phyloP scores from a whole-genome alignment of 176 grass and related monocot genomes.

The Musa troglodytarum region DNA sequence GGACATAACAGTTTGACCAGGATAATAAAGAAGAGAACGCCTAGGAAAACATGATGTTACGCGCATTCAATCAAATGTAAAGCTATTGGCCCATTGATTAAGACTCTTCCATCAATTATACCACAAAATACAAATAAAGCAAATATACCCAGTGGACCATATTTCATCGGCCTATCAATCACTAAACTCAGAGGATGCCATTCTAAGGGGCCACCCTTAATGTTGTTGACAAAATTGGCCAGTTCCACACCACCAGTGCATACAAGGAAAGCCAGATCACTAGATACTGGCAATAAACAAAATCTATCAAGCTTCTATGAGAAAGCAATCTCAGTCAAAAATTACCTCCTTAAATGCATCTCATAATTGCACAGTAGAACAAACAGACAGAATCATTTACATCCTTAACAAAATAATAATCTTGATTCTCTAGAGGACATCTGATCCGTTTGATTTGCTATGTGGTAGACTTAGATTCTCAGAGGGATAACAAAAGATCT shows the following conservation, averaged over 20 bases:
- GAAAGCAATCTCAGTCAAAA: background rate
- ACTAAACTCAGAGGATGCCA: background rate
- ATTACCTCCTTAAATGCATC: background rate
- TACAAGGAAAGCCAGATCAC: background rate
- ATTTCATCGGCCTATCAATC: background rate
- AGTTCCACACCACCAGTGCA: background rate
- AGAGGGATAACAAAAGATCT: background rate
- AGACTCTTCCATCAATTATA: background rate
- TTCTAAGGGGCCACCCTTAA: background rate
- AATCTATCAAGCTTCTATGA: background rate
- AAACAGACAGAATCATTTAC: background rate
- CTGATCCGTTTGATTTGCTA: background rate
- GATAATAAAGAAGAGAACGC: no score
- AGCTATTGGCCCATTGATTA: background rate
- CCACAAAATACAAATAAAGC: background rate
- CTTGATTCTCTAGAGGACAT: background rate
- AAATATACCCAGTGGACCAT: background rate
- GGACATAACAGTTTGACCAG: no score
- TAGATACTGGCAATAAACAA: background rate
- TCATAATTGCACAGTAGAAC: background rate
- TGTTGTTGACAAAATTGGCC: background rate
- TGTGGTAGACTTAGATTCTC: background rate
- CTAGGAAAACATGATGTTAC: background rate
- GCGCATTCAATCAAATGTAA: background rate
- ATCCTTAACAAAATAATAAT: background rate